Conservation (phyloP, 1,284 basidiomycete genomes). For the Xanthoconium separans region DNA sequence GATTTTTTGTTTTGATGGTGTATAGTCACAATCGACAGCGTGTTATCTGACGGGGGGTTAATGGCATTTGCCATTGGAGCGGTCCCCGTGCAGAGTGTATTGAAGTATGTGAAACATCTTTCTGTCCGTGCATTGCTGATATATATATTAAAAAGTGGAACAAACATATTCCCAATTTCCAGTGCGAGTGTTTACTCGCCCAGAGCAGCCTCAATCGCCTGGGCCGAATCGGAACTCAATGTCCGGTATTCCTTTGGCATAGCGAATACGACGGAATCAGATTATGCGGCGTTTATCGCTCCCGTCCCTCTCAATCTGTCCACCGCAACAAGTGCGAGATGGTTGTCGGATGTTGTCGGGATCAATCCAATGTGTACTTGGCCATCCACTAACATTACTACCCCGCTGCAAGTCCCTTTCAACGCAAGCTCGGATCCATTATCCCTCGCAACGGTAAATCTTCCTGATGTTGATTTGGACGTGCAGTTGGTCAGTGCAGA, state of each 20-base stretch:
- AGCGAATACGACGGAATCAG: slow-evolving; percentile 8
- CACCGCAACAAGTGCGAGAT: slow-evolving; percentile 22
- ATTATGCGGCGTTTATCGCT: slow-evolving; percentile 19
- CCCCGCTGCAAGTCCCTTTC: slow-evolving; percentile 11
- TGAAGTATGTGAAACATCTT: slow-evolving; percentile 17
- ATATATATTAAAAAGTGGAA: slow-evolving; percentile 7
- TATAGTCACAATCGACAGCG: slow-evolving; percentile 23
- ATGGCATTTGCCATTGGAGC: slow-evolving; percentile 26
- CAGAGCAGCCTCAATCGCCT: slow-evolving; percentile 19
- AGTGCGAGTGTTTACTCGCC: slow-evolving; percentile 12
- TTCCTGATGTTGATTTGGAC: slow-evolving; percentile 20
- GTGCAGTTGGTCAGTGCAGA: slow-evolving; percentile 4
- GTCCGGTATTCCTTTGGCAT: slow-evolving; percentile 24
- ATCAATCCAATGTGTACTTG: slow-evolving; percentile 28
- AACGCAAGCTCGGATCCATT: slow-evolving; percentile 2
- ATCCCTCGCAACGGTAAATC: slow-evolving; percentile 14
- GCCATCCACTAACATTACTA: slow-evolving; percentile 29
- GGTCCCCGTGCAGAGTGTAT: slow-evolving; percentile 21
- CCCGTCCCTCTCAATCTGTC: slow-evolving; percentile 21
- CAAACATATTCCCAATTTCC: not conserved
- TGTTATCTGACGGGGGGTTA: slow-evolving; percentile 22
- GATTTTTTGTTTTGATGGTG: not conserved
- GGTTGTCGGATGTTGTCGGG: slow-evolving; percentile 29
- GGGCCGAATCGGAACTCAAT: slow-evolving; percentile 26
- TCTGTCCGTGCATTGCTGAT: not conserved